phyloP scores from a whole-genome alignment of 2,329 filamentous ascomycete species.

The Cercospora sp. region DNA sequence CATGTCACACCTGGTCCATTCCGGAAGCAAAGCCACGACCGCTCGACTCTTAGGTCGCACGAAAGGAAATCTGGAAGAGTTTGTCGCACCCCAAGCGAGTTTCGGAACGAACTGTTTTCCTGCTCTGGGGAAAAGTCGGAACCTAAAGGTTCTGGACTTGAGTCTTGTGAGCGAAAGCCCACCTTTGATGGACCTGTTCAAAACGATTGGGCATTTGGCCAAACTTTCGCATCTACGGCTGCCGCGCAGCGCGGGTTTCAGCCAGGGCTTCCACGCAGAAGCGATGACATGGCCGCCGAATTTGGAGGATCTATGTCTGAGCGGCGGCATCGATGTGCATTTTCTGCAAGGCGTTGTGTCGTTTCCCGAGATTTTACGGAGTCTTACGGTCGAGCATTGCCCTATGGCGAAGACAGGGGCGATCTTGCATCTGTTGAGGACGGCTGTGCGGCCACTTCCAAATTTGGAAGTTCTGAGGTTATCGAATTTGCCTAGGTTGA shows the following conservation, averaged over 20 bases:
- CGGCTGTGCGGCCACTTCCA: conserved; percentile 30
- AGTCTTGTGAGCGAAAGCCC: conserved; percentile 55
- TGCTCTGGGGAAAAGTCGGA: conserved; percentile 56
- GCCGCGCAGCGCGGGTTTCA: conserved; percentile 37
- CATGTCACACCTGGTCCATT: conserved; percentile 58
- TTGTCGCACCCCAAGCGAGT: conserved; percentile 58
- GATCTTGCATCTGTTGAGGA: conserved; percentile 42
- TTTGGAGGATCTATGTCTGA: conserved; percentile 45
- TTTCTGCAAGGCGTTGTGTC: conserved; percentile 42
- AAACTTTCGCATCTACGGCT: conserved; percentile 47
- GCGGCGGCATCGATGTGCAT: conserved; percentile 46
- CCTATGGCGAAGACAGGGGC: conserved; percentile 41
- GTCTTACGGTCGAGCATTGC: conserved; percentile 47
- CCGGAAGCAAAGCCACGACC: conserved; percentile 58
- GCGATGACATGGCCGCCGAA: conserved; percentile 45
- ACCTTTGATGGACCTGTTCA: conserved; percentile 51
- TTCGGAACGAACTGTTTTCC: conserved; percentile 60
- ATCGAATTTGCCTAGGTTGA: conserved; percentile 44
- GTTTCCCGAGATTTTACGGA: conserved; percentile 38
- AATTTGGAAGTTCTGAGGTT: conserved; percentile 43
- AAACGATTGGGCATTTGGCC: conserved; percentile 50
- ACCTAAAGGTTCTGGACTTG: conserved; percentile 54
- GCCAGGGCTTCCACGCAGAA: conserved; percentile 26
- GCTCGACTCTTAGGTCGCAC: conserved; percentile 57
- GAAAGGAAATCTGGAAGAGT: conserved; percentile 54